Evolutionary conservation across 2,329 filamentous ascomycete species (phyloP).

Genomic region (Clarireedia sp.): DNA sequence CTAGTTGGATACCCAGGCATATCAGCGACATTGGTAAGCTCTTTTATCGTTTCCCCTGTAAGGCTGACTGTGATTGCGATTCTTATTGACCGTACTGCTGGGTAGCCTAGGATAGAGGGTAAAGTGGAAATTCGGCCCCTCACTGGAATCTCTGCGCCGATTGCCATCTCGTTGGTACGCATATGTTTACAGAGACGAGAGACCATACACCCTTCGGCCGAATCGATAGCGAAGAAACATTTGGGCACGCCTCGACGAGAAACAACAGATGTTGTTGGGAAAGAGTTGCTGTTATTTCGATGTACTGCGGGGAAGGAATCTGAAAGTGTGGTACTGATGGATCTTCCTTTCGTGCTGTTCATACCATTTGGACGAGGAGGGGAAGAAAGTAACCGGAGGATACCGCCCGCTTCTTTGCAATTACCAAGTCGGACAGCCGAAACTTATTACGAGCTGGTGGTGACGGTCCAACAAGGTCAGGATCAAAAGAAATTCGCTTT

Average conservation of each 20-base stretch:
- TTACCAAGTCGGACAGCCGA: constrained; percentile 90
- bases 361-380: constrained; percentile 91
- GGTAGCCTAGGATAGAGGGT: constrained; percentile 94
- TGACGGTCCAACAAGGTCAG: constrained; percentile 87
- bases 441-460: constrained; percentile 93
- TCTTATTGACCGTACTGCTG: constrained; percentile 12
- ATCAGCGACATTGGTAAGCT: constrained; percentile 86
- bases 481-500: constrained; percentile 88
- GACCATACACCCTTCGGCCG: constrained; percentile 92
- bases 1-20: constrained; percentile 96
- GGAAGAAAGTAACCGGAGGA: constrained; percentile 79
- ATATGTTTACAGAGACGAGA: constrained; percentile 91
- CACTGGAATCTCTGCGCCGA: constrained; percentile 77
- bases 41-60: constrained; percentile 6
- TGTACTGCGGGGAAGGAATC: constrained; percentile 77
- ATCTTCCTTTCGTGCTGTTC: constrained; percentile 93
- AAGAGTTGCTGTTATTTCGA: constrained; percentile 86
- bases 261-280: constrained; percentile 85
- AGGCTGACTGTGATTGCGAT: background rate
- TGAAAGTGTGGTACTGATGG: constrained; percentile 89
- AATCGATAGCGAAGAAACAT: constrained; percentile 88
- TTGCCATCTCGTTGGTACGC: constrained; percentile 84
- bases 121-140: constrained; percentile 93
- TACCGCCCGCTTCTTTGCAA: constrained; percentile 87
- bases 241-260: constrained; percentile 85